A percentile compares a stretch with the other conserved stretches of the same genome.
phyloP scores from a whole-genome alignment of 164 flowering plant genomes.

The Berberis thunbergii region DNA sequence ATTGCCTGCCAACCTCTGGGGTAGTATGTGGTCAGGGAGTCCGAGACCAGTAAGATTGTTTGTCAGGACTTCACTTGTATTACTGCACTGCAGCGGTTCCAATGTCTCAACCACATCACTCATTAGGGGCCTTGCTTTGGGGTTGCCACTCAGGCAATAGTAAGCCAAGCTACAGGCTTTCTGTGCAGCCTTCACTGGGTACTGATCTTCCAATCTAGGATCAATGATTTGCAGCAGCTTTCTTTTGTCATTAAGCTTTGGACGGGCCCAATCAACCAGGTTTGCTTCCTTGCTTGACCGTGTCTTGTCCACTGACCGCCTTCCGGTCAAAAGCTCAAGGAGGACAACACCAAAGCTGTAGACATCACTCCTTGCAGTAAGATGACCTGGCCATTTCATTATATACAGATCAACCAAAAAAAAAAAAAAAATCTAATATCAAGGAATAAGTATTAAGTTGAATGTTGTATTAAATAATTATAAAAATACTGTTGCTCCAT shows the following conservation, averaged over 20 bases:
- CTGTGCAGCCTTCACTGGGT: conserved; percentile 87
- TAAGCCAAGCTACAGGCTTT: conserved; percentile 95
- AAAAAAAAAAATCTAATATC: too few species aligned
- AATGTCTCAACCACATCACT: conserved; percentile 94
- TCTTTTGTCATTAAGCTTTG: conserved; percentile 85
- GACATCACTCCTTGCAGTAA: conserved; percentile 93
- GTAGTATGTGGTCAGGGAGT: conserved; percentile 39
- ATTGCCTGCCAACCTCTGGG: conserved; percentile 35
- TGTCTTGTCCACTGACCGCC: conserved; percentile 86
- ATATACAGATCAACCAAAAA: too few species aligned
- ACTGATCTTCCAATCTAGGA: conserved; percentile 80
- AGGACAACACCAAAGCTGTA: conserved; percentile 98
- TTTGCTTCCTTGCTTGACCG: conserved; percentile 89
- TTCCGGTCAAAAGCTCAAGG: conserved; percentile 81
- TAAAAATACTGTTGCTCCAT: too few species aligned
- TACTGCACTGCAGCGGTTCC: conserved; percentile 73
- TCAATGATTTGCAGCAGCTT: conserved; percentile 84
- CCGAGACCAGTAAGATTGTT: conserved; percentile 24
- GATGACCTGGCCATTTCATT: conserved; percentile 48
- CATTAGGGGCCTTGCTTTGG: conserved; percentile 96
- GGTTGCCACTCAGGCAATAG: conserved; percentile 92
- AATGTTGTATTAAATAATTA: too few species aligned
- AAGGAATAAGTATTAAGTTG: too few species aligned
- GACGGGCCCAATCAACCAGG: conserved; percentile 96
- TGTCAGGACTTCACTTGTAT: conserved; percentile 29